Evolutionary conservation across 345 rosid genomes (phyloP), one percentile per base, ranked within the genome.

Genomic region (Cardamine resedifolia): DNA sequence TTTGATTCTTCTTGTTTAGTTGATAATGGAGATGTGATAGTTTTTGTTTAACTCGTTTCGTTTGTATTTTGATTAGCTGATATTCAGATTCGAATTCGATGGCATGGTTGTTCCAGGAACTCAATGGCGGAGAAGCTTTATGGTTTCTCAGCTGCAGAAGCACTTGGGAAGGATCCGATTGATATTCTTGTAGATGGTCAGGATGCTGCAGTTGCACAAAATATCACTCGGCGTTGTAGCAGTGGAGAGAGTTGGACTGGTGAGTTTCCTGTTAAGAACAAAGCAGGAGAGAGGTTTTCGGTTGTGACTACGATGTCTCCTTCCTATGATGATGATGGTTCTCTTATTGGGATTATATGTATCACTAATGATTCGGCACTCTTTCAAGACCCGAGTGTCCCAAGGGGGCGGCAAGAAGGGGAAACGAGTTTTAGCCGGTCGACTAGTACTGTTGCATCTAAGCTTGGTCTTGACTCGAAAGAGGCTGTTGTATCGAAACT

Each of bases 241-340:
- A 61, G 28, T 59, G 98, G 98, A 34, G 95, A 89, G 85, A 83
- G 81, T 36, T 94, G 97, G 97, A 84, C 88, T 0, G 98, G 98
- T 21, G 87, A 86, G 83, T 85, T 91, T 79, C 96, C 97, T 1
- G 87, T 87, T 14, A 94, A 83, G 87, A 91, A 80, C 81, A 91
- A 89, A 84, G 75, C 52, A 60, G 92, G 92, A 39, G 87, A 86
- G 34, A 86, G 80, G 64, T 81, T 94, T 78, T 43, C 76, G 15
- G 86, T 75, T 23, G 85, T 85, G 71, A 90, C 82, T 5, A 91
- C 95, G 3, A 86, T 84, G 75, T 85, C 97, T 71, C 98, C 97
- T 0, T 86, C 91, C 33, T 85, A 82, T 21, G 96, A 89, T 65
- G 97, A 94, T 58, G 88, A 84, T 55, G 91, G 89, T 68, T 58